These are phyloP conservation scores for Austroboletus novae-zelandiae DNA, from an alignment of 1,284 basidiomycete genomes.

Conservation along the genomic window DNA sequence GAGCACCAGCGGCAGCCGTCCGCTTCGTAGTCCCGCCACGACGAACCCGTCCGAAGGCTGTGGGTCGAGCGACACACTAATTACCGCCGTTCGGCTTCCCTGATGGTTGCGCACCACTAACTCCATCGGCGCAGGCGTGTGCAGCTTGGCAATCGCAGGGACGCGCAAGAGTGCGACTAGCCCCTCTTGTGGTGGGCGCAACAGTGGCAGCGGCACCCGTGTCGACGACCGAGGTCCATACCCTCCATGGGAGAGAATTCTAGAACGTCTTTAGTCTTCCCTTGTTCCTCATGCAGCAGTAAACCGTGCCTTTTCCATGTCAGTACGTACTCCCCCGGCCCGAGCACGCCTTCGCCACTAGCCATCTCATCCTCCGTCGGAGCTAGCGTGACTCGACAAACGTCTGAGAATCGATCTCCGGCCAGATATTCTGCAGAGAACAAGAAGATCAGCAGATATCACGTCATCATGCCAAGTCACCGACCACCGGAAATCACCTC, in stretches of 20 bases:
- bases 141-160: constrained; percentile 59
- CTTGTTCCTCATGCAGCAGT: background rate
- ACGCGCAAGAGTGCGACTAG: constrained; percentile 63
- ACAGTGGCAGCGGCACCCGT: constrained; percentile 52
- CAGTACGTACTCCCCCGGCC: constrained; percentile 59
- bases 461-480: background rate
- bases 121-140: constrained; percentile 53
- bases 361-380: constrained; percentile 40
- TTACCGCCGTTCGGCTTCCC: constrained; percentile 57
- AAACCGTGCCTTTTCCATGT: constrained; percentile 62
- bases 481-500: constrained; percentile 42
- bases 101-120: constrained; percentile 67
- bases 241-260: constrained; percentile 34
- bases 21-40: constrained; percentile 65
- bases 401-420: constrained; percentile 60
- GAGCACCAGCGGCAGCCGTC: constrained; percentile 62
- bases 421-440: constrained; percentile 52
- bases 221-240: constrained; percentile 47
- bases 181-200: constrained; percentile 56
- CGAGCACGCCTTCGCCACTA: constrained; percentile 37
- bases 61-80: constrained; percentile 61
- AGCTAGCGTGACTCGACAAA: constrained; percentile 51
- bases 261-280: constrained; percentile 6
- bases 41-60: constrained; percentile 65
- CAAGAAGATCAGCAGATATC: background rate